phyloP scores from a whole-genome alignment of 1,284 basidiomycete genomes.

The Flammula alnicola region DNA sequence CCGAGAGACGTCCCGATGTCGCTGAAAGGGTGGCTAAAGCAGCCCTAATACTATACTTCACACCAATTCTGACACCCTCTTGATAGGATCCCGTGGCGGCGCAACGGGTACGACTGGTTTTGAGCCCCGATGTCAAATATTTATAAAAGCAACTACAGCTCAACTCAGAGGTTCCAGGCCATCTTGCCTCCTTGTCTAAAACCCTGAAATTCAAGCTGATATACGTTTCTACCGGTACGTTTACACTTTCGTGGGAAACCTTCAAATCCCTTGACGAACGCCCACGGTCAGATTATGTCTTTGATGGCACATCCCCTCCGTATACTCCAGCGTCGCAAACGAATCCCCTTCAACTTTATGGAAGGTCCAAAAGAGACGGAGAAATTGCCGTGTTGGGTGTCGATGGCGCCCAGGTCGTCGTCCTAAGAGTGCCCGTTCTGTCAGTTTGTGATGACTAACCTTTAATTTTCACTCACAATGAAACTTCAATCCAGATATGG shows the following conservation, averaged over 20 bases:
- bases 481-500: slow-evolving; percentile 62
- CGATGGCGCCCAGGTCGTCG: slow-evolving; percentile 56
- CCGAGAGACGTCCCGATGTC: slow-evolving; percentile 82
- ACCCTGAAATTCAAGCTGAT: slow-evolving; percentile 62
- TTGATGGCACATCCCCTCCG: slow-evolving; percentile 82
- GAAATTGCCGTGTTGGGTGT: slow-evolving; percentile 67
- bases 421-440: slow-evolving; percentile 84
- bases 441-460: slow-evolving; percentile 40
- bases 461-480: slow-evolving; percentile 1
- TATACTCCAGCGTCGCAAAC: slow-evolving; percentile 70
- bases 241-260: not conserved
- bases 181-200: slow-evolving; percentile 64
- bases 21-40: slow-evolving; percentile 86
- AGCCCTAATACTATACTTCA: too few species aligned
- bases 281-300: slow-evolving; percentile 74
- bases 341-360: slow-evolving; percentile 82
- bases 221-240: slow-evolving; percentile 77
- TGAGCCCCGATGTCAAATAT: slow-evolving; percentile 3
- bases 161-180: slow-evolving; percentile 68
- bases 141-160: slow-evolving; percentile 47
- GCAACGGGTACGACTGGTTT: slow-evolving; percentile 48
- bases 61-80: slow-evolving; percentile 5
- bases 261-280: not conserved
- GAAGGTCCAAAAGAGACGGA: slow-evolving; percentile 76
- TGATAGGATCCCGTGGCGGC: slow-evolving; percentile 68